Evolutionary conservation across 208 protist genomes (phyloP).

Genomic region (Trypanosoma brucei): DNA sequence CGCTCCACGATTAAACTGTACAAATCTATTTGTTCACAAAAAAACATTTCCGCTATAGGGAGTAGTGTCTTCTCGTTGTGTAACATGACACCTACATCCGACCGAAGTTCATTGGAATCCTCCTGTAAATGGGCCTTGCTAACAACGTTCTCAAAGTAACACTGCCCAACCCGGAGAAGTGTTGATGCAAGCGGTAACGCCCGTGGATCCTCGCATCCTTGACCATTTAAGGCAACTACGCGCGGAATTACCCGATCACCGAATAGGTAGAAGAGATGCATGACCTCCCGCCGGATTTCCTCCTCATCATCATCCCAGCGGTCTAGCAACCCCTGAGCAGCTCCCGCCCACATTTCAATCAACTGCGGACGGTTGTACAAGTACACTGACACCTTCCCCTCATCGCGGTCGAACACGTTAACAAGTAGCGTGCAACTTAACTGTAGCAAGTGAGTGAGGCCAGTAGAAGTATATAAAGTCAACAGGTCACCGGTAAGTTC

Average conservation of each 20-base stretch:
- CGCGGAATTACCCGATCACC: conserved; percentile 55
- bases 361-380: conserved; percentile 31
- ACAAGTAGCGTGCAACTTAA: conserved; percentile 63
- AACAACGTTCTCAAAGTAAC: conserved; percentile 70
- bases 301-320: conserved; percentile 52
- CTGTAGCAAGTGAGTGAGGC: conserved; percentile 37
- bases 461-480: conserved; percentile 11
- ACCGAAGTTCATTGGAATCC: conserved; percentile 70
- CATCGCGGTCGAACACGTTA: conserved; percentile 74
- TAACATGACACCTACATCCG: conserved; percentile 48
- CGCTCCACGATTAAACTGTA: conserved; percentile 41
- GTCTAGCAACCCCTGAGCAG: conserved; percentile 36
- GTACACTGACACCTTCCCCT: conserved; percentile 40
- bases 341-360: conserved; percentile 48
- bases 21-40: conserved; percentile 61
- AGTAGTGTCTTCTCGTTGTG: conserved; percentile 75
- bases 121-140: conserved; percentile 62
- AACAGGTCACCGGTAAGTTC: conserved; percentile 38
- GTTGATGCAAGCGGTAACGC: neutral
- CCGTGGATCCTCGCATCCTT: neutral
- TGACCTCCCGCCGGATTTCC: conserved; percentile 65
- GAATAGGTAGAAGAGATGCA: conserved; percentile 74
- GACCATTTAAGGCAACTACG: neutral
- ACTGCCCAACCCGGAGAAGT: conserved; percentile 24
- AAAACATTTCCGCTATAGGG: conserved; percentile 77